Conservation (phyloP, 2,329 filamentous ascomycete genomes). For the Botrytis tulipae region DNA sequence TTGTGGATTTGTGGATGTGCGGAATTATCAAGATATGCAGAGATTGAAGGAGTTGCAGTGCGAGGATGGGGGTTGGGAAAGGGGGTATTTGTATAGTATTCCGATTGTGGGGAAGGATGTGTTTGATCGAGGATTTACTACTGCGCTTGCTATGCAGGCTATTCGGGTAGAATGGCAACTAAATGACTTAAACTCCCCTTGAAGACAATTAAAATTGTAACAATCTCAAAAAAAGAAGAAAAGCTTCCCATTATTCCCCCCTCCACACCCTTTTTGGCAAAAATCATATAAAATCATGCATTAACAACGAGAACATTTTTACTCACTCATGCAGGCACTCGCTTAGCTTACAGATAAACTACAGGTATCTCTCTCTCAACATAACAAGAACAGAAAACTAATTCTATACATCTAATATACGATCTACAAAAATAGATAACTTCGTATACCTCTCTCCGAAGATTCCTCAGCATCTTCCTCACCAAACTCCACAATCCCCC, state of each 20-base stretch:
- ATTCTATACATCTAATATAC: not conserved
- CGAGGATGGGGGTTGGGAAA: not conserved
- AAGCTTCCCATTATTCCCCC: no score
- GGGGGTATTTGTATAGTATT: not conserved
- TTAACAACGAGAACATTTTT: not conserved
- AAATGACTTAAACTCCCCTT: no score
- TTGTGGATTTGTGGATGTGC: not conserved
- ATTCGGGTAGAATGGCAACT: not conserved
- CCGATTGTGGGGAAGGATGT: not conserved
- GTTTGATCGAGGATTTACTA: not conserved
- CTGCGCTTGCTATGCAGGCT: not conserved
- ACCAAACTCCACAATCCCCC: not conserved
- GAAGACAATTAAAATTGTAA: no score
- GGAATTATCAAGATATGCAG: not conserved
- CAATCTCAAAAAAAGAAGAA: not conserved
- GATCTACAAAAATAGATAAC: not conserved
- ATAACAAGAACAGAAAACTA: not conserved
- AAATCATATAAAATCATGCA: not conserved
- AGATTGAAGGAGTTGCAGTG: not conserved
- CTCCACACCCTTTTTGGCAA: not conserved
- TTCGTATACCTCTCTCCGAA: not conserved
- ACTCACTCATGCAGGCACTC: not conserved
- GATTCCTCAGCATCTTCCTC: not conserved
- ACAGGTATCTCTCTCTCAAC: not conserved
- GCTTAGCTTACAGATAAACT: accelerated